Evolutionary conservation across 2,329 filamentous ascomycete species (phyloP), one percentile per base, ranked within the genome.

Genomic region (Exophiala sp.): DNA sequence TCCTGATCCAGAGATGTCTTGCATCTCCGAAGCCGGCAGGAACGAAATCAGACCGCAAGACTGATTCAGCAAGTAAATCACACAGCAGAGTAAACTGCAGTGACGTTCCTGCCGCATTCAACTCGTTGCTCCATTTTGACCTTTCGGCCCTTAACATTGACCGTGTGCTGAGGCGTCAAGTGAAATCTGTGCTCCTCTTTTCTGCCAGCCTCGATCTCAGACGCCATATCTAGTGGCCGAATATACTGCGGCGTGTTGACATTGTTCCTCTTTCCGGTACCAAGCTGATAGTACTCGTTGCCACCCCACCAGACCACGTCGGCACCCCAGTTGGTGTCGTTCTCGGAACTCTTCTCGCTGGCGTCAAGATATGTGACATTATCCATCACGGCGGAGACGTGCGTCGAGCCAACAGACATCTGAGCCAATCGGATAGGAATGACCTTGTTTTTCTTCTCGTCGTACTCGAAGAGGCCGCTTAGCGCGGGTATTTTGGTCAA

Each of bases 221-320:
- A 80, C 44, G 80, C 80, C 10, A 77, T 72, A 58, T 95, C 90
- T 39, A 92, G 71, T 11, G 89, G 87, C 32, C 84, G 82, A 49
- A 96, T 90, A 67, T 96, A 92, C 1, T 79, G 78, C 1, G 94
- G 94, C 10, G 80, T 78, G 48, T 83, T 82, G 8, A 88, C 67
- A 66, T 97, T 97, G 65, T 83, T 94, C 58, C 92, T 77, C 76
- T 88, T 95, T 24, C 94, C 91, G 0, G 88, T 96, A 10, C 94
- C 94, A 21, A 99, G 81, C 72, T 99, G 94, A 70, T 88, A 96
- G 68, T 86, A 83, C 73, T 97, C 91, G 65, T 97, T 99, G 49
- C 90, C 90, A 58, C 94, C 94, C 89, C 91, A 99, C 77, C 89
- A 95, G 1, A 97, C 70, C 29, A 91, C 85, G 68, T 97, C 94